A percentile compares a stretch with the other conserved stretches of the same genome.
phyloP scores from a whole-genome alignment of 805 yeast species.

The Starmera quercuum region DNA sequence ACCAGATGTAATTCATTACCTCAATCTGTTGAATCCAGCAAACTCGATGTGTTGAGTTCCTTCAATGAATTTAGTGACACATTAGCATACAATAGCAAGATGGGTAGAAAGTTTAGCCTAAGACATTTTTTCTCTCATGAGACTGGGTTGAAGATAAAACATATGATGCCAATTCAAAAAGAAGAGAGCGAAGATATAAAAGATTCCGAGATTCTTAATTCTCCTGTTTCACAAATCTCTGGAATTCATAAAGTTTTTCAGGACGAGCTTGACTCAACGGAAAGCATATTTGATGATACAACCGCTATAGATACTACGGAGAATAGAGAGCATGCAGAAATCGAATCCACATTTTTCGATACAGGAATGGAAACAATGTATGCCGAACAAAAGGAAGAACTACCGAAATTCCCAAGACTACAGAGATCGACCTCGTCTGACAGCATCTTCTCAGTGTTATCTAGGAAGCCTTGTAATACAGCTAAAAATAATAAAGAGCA shows the following conservation, averaged over 20 bases:
- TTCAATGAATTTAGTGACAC: no score
- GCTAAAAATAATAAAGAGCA: slow-evolving; percentile 14
- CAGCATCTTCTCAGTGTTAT: slow-evolving; percentile 15
- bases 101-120: slow-evolving; percentile 8
- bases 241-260: no score
- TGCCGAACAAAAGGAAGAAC: not conserved
- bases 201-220: slow-evolving; percentile 9
- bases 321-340: not conserved
- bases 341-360: not conserved
- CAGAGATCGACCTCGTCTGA: slow-evolving; percentile 23
- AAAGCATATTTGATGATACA: slow-evolving; percentile 1
- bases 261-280: not conserved
- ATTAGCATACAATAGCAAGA: no score
- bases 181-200: slow-evolving; percentile 6
- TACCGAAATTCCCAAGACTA: slow-evolving; percentile 6
- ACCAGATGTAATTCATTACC: slow-evolving; percentile 6
- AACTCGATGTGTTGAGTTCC: not conserved
- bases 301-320: not conserved
- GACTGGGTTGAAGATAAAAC: slow-evolving; percentile 14
- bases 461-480: slow-evolving; percentile 14
- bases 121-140: slow-evolving; percentile 20
- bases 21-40: not conserved
- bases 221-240: no score
- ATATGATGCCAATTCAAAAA: not conserved
- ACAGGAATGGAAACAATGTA: not conserved